Evolutionary conservation across 2,329 filamentous ascomycete genomes (phyloP).

Genomic region (Ascochyta viciae-villosae): DNA sequence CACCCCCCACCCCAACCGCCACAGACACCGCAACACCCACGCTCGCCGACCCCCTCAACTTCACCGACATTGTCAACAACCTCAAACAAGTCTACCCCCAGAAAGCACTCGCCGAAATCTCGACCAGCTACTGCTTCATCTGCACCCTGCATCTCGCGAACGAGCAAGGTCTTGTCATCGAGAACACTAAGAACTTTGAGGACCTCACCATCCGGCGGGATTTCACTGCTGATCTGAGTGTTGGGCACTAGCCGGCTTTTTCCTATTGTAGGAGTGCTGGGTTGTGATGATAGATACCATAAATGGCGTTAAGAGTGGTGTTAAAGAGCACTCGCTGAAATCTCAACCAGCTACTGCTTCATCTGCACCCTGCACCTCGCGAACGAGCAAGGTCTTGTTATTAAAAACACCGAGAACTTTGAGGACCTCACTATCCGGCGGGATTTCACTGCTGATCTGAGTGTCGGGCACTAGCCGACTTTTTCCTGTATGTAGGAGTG

Average conservation of each 20-base stretch:
- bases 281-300: background rate
- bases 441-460: constrained; percentile 54
- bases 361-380: constrained; percentile 90
- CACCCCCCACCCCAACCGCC: constrained; percentile 24
- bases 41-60: constrained; percentile 70
- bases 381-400: constrained; percentile 87
- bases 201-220: constrained; percentile 59
- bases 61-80: constrained; percentile 90
- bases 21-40: constrained; percentile 48
- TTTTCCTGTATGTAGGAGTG: too few species aligned
- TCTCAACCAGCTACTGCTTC: constrained; percentile 92
- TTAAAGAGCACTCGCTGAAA: constrained; percentile 81
- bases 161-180: constrained; percentile 84
- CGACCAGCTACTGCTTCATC: constrained; percentile 92
- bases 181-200: constrained; percentile 62
- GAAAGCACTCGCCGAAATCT: constrained; percentile 89
- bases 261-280: too few species aligned
- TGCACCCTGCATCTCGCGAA: constrained; percentile 90
- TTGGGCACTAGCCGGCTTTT: constrained; percentile 19
- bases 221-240: constrained; percentile 50
- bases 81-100: constrained; percentile 86
- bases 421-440: constrained; percentile 57
- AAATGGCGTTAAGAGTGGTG: background rate
- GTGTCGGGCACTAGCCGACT: constrained; percentile 24
- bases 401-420: constrained; percentile 67